These are phyloP conservation scores for Trypanosoma vivax DNA, from an alignment of 208 protist genomes.

Conservation along the genomic window DNA sequence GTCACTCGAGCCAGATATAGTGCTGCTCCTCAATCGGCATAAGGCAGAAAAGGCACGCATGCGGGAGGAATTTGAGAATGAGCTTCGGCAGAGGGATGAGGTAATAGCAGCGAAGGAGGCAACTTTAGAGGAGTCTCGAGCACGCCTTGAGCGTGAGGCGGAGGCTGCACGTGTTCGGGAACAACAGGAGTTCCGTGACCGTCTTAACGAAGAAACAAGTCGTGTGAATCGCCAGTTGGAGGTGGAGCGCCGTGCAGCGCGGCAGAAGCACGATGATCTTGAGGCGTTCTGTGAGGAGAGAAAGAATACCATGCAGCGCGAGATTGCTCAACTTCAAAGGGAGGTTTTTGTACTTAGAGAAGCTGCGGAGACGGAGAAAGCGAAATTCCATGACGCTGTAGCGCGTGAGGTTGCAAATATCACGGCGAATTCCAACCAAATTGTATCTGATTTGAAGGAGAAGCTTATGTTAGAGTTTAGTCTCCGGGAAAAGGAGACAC, in stretches of 20 bases:
- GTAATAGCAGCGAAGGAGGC: slow-evolving; percentile 70
- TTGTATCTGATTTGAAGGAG: slow-evolving; percentile 50
- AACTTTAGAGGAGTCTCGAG: slow-evolving; percentile 57
- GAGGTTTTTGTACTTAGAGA: slow-evolving; percentile 56
- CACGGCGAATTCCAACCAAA: slow-evolving; percentile 51
- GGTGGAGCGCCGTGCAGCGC: slow-evolving; percentile 43
- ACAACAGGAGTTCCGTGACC: slow-evolving; percentile 42
- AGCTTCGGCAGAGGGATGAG: slow-evolving; percentile 78
- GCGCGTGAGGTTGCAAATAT: slow-evolving; percentile 53
- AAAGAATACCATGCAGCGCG: slow-evolving; percentile 50
- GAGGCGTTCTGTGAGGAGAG: slow-evolving; percentile 63
- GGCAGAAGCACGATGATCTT: slow-evolving; percentile 48
- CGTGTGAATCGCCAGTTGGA: slow-evolving; percentile 58
- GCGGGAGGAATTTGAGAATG: slow-evolving; percentile 83
- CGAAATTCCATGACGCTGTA: slow-evolving; percentile 66
- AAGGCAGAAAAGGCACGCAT: slow-evolving; percentile 87
- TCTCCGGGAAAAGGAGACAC: slow-evolving; percentile 46
- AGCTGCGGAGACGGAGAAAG: slow-evolving; percentile 46
- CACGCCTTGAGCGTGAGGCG: slow-evolving; percentile 54
- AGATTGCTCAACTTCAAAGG: slow-evolving; percentile 54
- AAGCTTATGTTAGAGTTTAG: slow-evolving; percentile 60
- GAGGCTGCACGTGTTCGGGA: slow-evolving; percentile 44
- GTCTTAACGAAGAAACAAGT: slow-evolving; percentile 47
- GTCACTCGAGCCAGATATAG: slow-evolving; percentile 89
- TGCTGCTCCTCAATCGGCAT: slow-evolving; percentile 87